phyloP scores from a whole-genome alignment of 2,329 filamentous ascomycete species.

The Diaporthe sp. region DNA sequence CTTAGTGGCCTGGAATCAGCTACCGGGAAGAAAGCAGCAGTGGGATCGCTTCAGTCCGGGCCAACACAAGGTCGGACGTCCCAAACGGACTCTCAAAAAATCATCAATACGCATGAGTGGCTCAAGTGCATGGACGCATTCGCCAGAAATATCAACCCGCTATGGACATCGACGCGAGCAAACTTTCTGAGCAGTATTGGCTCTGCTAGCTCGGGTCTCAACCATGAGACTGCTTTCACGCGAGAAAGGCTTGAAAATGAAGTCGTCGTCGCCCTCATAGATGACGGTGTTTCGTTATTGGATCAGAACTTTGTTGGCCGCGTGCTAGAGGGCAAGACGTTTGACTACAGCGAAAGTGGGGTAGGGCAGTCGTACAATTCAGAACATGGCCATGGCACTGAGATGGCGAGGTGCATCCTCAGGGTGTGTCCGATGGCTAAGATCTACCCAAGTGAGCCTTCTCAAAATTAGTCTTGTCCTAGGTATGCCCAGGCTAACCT shows the following conservation, averaged over 20 bases:
- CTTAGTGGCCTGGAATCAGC: too few relatives aligned
- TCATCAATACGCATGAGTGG: not conserved
- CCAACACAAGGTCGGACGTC: not conserved
- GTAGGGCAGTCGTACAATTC: not conserved
- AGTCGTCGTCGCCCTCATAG: conserved; percentile 1
- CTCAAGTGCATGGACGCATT: not conserved
- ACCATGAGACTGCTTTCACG: too few relatives aligned
- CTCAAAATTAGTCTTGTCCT: too few relatives aligned
- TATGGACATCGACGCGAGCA: not conserved
- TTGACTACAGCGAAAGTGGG: not conserved
- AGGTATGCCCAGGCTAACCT: too few relatives aligned
- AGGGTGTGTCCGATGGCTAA: conserved; percentile 19
- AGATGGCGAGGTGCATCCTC: conserved; percentile 20
- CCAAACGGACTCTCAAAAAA: rapidly evolving
- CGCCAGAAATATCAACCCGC: not conserved
- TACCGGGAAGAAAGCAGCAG: not conserved
- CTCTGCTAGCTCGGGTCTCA: too few relatives aligned
- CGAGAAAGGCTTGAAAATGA: not conserved
- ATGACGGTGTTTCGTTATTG: not conserved
- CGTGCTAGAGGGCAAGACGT: not conserved
- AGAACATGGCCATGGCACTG: not conserved
- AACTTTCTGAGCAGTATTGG: too few relatives aligned
- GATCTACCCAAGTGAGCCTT: not conserved
- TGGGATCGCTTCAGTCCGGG: rapidly evolving
- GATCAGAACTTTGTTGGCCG: not conserved